Conservation (phyloP, 768 basidiomycete genomes). For the Pisolithus tinctorius region DNA sequence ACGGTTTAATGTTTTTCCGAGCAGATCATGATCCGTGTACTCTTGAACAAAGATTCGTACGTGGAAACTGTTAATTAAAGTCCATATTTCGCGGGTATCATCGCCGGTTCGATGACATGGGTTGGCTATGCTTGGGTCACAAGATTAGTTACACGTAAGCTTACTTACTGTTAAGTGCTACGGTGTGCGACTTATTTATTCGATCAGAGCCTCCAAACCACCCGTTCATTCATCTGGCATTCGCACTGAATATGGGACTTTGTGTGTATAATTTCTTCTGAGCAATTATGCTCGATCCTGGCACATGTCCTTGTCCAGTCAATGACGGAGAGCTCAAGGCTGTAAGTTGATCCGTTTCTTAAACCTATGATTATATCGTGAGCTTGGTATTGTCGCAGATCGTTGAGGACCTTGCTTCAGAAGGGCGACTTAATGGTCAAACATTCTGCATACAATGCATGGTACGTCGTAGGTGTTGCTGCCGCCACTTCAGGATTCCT, state of each 20-base stretch:
- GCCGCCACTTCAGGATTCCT: background rate
- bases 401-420: constrained; percentile 87
- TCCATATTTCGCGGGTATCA: constrained; percentile 92
- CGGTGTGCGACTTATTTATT: too few relatives aligned
- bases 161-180: background rate
- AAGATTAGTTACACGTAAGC: constrained; percentile 64
- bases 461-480: constrained; percentile 37
- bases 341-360: constrained; percentile 37
- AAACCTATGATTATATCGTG: background rate
- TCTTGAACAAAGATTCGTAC: constrained; percentile 75
- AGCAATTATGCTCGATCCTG: constrained; percentile 83
- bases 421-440: constrained; percentile 87
- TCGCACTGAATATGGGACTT: constrained; percentile 59
- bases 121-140: constrained; percentile 79
- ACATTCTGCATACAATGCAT: constrained; percentile 96
- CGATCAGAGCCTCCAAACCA: too few relatives aligned
- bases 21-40: constrained; percentile 77
- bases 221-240: constrained; percentile 68
- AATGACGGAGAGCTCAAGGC: constrained; percentile 85
- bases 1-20: constrained; percentile 6
- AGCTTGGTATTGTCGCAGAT: constrained; percentile 41
- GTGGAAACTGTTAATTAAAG: constrained; percentile 80
- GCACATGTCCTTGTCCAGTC: constrained; percentile 72
- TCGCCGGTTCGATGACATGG: constrained; percentile 80
- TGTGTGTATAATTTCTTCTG: constrained; percentile 92